Evolutionary conservation across 2,329 filamentous ascomycete species (phyloP).

Genomic region (Alternaria panax): DNA sequence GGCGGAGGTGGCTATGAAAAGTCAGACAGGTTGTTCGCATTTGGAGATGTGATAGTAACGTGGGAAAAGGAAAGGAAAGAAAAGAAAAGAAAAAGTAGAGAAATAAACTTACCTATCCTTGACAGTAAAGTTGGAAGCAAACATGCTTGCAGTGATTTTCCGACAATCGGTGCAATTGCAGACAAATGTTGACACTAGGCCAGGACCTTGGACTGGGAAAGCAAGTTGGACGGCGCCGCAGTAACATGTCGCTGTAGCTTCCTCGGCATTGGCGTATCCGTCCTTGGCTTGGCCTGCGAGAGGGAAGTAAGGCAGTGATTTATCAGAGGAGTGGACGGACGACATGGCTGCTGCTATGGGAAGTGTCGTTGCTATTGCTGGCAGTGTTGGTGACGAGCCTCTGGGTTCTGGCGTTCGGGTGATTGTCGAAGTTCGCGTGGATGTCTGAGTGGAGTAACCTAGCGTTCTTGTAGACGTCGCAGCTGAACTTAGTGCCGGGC

Average conservation of each 20-base stretch:
- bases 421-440: background rate
- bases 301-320: slow-evolving; percentile 25
- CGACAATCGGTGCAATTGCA: slow-evolving; percentile 69
- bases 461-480: background rate
- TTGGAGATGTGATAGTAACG: no score
- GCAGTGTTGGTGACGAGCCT: background rate
- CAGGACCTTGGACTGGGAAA: slow-evolving; percentile 54
- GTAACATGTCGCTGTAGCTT: slow-evolving; percentile 42
- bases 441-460: background rate
- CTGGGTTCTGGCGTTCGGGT: background rate
- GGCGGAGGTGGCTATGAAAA: slow-evolving; percentile 44
- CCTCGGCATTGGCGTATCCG: slow-evolving; percentile 28
- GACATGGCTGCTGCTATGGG: slow-evolving; percentile 1
- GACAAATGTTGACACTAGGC: slow-evolving; percentile 61
- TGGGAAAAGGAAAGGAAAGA: no score
- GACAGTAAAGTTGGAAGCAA: slow-evolving; percentile 64
- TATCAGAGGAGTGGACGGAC: slow-evolving; percentile 8
- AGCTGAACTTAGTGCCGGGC: background rate
- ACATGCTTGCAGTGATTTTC: slow-evolving; percentile 68
- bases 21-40: background rate
- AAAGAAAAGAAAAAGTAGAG: background rate
- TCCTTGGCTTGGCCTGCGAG: slow-evolving; percentile 25
- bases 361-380: background rate
- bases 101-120: slow-evolving; percentile 45
- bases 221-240: slow-evolving; percentile 39